These are phyloP conservation scores for Solanum chmielewskii DNA, from an alignment of 257 asterid species.

Conservation along the genomic window DNA sequence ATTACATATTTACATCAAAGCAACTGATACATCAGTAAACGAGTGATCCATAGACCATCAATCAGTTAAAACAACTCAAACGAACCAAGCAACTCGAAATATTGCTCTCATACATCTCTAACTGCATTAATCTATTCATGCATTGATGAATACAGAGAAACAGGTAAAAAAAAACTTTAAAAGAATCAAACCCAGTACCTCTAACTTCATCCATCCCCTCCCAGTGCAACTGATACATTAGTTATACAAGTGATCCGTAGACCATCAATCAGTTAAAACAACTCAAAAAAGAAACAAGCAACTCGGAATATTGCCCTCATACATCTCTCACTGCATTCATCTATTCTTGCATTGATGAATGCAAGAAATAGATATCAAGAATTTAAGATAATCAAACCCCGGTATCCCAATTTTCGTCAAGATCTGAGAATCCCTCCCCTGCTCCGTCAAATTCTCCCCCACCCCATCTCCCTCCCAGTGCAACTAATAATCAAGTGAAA, in stretches of 20 bases:
- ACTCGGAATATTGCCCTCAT: background rate
- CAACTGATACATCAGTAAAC: background rate
- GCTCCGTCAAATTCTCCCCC: background rate
- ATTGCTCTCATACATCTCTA: background rate
- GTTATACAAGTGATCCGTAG: background rate
- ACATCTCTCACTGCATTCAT: background rate
- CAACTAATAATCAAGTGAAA: background rate
- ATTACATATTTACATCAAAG: background rate
- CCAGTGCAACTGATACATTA: background rate
- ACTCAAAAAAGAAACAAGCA: background rate
- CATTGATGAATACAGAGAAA: background rate
- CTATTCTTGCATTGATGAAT: background rate
- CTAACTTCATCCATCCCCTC: background rate
- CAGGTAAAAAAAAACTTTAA: background rate
- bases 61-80: background rate
- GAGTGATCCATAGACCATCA: background rate
- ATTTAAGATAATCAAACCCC: background rate
- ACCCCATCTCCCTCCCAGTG: background rate
- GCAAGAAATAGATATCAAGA: background rate
- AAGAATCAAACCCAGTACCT: background rate
- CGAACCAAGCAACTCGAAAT: background rate
- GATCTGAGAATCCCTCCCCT: background rate
- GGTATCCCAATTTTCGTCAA: background rate
- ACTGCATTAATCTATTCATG: background rate
- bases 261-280: background rate